Base-by-base conservation (phyloP, 768 basidiomycete genomes). In the Lyophyllum decastes region DNA sequence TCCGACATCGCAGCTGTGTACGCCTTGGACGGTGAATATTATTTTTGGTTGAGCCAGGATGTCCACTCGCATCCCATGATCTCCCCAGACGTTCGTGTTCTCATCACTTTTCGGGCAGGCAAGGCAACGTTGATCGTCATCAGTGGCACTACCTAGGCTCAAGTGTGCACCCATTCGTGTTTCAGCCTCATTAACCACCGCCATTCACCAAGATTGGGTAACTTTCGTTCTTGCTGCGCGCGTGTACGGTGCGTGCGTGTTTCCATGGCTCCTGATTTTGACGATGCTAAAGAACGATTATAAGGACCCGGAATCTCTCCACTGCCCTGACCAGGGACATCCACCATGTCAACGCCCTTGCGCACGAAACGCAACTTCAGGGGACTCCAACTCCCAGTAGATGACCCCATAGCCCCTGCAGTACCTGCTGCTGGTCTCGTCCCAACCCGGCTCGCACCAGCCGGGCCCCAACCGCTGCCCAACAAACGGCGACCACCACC, bases 341-440 rank as follows among this genome's bases (percentile, higher is more conserved):
- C 48, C 38, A 45, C 46, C 47, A 56, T 55, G 45, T 53, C 64
- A 3, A 49, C 54, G 33, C 84, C 88, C 55, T 80, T 92, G 57
- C 88, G 92, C 72, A 92, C 92, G 79, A 95, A 94, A 73, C 87
- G 93, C 63, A 95, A 95, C 72, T 93, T 92, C 83, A 94, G 93
- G 74, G 84, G 82, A 35, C 83, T 95, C 17, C 84, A 88, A 74
- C 85, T 95, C 68, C 81, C 84, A 60, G 84, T 87, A 54, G 59
- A 81, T 27, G 72, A 72, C 48, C 68, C 79, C 24, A 70, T 77
- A 3, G 63, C 75, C 9, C 51, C 70, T 34, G 17, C 34, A n/a
- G n/a, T n/a, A n/a, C n/a, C n/a, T n/a, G n/a, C n/a, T n/a, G n/a
- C 76, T 21, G 71, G 79, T 45, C 73, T 82, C 47, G 80, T 82